A percentile compares a stretch with the other conserved stretches of the same genome.
phyloP scores from a whole-genome alignment of 345 rosid genomes.

The Boechera divaricarpa region DNA sequence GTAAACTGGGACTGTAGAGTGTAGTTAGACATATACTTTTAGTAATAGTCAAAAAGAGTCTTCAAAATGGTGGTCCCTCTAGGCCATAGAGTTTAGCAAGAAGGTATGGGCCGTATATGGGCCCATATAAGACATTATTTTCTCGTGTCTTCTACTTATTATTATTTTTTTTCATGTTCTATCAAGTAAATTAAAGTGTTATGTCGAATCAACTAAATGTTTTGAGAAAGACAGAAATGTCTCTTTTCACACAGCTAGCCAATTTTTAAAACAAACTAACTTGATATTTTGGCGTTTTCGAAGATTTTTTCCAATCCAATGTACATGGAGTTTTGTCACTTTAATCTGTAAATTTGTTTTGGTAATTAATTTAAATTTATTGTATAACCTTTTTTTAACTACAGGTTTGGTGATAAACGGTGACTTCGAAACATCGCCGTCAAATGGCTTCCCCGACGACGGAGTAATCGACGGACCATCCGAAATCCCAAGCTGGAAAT shows the following conservation, averaged over 20 bases:
- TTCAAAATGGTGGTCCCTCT: constrained; percentile 31
- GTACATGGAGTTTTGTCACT: neutral
- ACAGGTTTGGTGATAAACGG: constrained; percentile 78
- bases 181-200: neutral
- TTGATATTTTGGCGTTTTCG: constrained; percentile 17
- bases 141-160: constrained; percentile 8
- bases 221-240: constrained; percentile 25
- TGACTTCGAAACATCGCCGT: constrained; percentile 74
- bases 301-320: neutral
- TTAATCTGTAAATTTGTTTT: too few relatives aligned
- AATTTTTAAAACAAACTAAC: neutral
- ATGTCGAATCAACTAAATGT: constrained; percentile 8
- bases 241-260: constrained; percentile 43
- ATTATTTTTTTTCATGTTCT: neutral
- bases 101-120: constrained; percentile 28
- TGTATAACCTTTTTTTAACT: neutral
- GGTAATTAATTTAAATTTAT: too few relatives aligned
- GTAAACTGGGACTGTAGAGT: constrained; percentile 6
- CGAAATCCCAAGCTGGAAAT: constrained; percentile 75
- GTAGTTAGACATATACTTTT: neutral
- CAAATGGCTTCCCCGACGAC: constrained; percentile 72
- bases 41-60: constrained; percentile 34
- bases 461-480: constrained; percentile 53
- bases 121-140: constrained; percentile 27
- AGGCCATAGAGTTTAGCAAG: constrained; percentile 17